Conservation (phyloP, 768 basidiomycete genomes). For the Paxillus ammoniavirescens region DNA sequence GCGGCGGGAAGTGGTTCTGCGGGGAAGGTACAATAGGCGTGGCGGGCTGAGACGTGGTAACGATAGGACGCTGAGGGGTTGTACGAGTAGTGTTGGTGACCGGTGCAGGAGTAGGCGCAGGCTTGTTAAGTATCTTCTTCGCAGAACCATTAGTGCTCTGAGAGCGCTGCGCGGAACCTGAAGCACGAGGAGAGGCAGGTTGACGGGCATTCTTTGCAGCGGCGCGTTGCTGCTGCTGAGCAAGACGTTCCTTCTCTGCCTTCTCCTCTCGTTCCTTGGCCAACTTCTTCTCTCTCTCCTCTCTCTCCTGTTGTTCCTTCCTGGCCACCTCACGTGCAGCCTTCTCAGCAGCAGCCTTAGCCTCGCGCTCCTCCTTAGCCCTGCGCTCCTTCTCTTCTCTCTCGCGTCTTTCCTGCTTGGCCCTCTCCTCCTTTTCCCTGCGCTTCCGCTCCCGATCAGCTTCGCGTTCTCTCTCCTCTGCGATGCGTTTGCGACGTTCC, state of each 20-base stretch:
- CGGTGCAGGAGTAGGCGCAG: conserved; percentile 27
- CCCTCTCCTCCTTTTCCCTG: conserved; percentile 71
- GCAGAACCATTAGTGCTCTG: conserved; percentile 45
- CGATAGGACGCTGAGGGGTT: conserved; percentile 36
- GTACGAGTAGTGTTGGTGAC: conserved; percentile 35
- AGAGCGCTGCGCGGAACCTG: conserved; percentile 47
- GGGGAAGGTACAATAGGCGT: conserved; percentile 37
- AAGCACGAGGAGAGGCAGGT: conserved; percentile 51
- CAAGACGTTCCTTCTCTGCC: conserved; percentile 44
- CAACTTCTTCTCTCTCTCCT: conserved; percentile 66
- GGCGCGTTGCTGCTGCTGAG: conserved; percentile 53
- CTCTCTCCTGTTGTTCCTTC: conserved; percentile 53
- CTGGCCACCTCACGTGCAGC: conserved; percentile 37
- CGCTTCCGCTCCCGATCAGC: conserved; percentile 72
- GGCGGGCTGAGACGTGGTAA: conserved; percentile 42
- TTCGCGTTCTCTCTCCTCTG: conserved; percentile 80
- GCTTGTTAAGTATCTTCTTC: conserved; percentile 66
- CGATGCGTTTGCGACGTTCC: conserved; percentile 70
- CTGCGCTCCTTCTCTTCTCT: conserved; percentile 66
- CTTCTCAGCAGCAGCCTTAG: conserved; percentile 48
- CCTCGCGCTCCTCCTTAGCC: conserved; percentile 63
- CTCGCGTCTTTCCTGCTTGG: conserved; percentile 47
- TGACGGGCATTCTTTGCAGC: conserved; percentile 45
- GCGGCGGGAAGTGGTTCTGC: conserved; percentile 41
- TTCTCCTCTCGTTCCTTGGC: conserved; percentile 65